Percentiles rank a stretch among this genome's conserved stretches.
Conservation (phyloP, 78 protist species). For the Mantamonas sphyraenae region DNA sequence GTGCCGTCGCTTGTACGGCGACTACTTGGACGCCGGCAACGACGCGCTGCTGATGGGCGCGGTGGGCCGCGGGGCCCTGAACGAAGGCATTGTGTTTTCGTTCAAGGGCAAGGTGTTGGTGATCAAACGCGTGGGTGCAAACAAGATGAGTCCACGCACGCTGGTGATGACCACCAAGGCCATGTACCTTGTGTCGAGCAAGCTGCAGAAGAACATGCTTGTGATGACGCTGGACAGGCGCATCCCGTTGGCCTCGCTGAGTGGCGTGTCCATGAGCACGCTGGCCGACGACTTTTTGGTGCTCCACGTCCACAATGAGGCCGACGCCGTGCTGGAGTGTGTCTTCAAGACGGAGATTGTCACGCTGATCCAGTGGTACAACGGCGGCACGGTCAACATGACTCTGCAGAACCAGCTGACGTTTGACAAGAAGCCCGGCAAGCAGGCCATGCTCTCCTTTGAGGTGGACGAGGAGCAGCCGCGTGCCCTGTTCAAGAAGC, state of each 20-base stretch:
- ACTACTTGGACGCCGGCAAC: neutral
- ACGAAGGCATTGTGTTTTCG: neutral
- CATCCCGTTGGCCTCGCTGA: neutral
- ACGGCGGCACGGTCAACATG: neutral
- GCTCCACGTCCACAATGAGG: conserved; percentile 1
- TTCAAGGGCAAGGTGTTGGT: neutral
- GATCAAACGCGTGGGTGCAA: neutral
- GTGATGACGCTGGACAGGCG: conserved; percentile 4
- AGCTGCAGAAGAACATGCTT: neutral
- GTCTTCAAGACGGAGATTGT: neutral
- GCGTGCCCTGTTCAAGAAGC: neutral
- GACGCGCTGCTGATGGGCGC: neutral
- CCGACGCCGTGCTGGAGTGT: neutral
- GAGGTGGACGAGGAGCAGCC: neutral
- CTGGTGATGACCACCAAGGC: neutral
- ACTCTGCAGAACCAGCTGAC: neutral
- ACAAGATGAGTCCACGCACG: neutral
- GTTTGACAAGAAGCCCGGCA: neutral
- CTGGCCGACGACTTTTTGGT: neutral
- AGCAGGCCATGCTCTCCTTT: neutral
- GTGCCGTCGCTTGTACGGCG: conserved; percentile 2
- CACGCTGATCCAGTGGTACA: neutral
- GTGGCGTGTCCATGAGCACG: neutral
- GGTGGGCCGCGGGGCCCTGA: neutral
- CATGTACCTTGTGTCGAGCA: neutral